Evolutionary conservation across 495 filamentous ascomycete species (phyloP).

Genomic region (Penicillium coffeae): DNA sequence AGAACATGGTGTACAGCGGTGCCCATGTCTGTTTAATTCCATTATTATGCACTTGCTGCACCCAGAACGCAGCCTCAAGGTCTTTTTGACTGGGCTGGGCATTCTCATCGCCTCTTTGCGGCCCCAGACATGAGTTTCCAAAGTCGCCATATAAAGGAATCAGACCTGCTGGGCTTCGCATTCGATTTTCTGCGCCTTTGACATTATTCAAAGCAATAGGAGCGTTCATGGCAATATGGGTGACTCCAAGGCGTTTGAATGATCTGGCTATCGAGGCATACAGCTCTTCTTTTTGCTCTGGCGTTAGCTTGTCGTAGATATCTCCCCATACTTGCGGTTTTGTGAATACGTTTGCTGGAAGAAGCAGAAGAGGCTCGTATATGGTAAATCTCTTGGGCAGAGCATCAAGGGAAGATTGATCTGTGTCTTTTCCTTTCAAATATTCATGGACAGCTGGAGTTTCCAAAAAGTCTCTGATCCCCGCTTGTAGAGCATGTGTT

Average conservation of each 20-base stretch:
- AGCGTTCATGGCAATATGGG: conserved; percentile 70
- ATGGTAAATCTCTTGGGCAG: conserved; percentile 64
- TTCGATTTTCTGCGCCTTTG: conserved; percentile 51
- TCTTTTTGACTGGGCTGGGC: conserved; percentile 38
- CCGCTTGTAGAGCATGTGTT: conserved; percentile 23
- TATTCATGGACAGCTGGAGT: conserved; percentile 12
- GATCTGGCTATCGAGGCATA: conserved; percentile 43
- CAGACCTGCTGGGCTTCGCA: conserved; percentile 62
- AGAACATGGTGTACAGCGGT: conserved; percentile 88
- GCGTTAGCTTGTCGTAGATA: conserved; percentile 31
- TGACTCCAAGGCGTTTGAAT: conserved; percentile 43
- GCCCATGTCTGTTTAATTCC: conserved; percentile 83
- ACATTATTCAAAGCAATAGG: conserved; percentile 49
- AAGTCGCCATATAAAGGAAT: conserved; percentile 65
- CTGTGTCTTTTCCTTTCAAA: conserved; percentile 11
- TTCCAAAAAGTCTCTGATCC: conserved; percentile 29
- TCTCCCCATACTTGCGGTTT: conserved; percentile 39
- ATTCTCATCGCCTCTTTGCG: conserved; percentile 8
- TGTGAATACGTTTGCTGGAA: conserved; percentile 58
- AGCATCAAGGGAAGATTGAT: conserved; percentile 19
- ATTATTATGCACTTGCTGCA: conserved; percentile 65
- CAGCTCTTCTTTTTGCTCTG: conserved; percentile 40
- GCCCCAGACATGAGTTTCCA: conserved; percentile 27
- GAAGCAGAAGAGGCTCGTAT: conserved; percentile 66
- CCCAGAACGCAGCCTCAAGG: conserved; percentile 67